Evolutionary conservation across 129 eudicot species (phyloP).

Genomic region (Tagetes erecta): DNA sequence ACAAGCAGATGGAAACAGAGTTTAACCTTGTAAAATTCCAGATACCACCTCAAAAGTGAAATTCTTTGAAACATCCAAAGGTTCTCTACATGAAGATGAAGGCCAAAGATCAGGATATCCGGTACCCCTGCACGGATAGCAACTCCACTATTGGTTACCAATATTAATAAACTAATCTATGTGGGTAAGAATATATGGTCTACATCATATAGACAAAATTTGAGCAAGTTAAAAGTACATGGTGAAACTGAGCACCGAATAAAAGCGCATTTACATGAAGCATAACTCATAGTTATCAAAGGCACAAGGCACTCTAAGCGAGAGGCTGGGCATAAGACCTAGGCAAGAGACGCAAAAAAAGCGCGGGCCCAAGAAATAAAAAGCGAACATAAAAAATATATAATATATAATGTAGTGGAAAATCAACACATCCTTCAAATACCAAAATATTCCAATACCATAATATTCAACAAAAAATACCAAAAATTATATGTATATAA

Average conservation of each 20-base stretch:
- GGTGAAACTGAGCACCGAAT: neutral
- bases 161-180: neutral
- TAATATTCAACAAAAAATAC: too few relatives aligned
- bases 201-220: neutral
- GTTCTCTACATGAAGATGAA: constrained; percentile 82
- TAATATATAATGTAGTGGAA: too few relatives aligned
- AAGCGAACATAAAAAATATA: too few relatives aligned
- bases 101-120: constrained; percentile 99
- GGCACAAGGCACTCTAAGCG: too few relatives aligned
- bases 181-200: neutral
- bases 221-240: neutral
- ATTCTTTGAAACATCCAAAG: constrained; percentile 89
- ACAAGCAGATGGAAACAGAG: constrained; percentile 1
- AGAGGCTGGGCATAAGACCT: too few relatives aligned
- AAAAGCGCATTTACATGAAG: neutral
- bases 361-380: too few relatives aligned
- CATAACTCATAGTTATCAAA: too few relatives aligned
- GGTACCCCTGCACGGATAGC: constrained; percentile 67
- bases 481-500: too few relatives aligned
- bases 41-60: constrained; percentile 83
- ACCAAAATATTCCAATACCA: too few relatives aligned
- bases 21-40: constrained; percentile 77
- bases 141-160: constrained; percentile 15
- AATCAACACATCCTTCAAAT: too few relatives aligned
- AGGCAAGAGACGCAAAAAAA: too few relatives aligned